These are phyloP conservation scores for Odontarrhena argentea DNA, from an alignment of 345 rosid genomes.

Conservation along the genomic window DNA sequence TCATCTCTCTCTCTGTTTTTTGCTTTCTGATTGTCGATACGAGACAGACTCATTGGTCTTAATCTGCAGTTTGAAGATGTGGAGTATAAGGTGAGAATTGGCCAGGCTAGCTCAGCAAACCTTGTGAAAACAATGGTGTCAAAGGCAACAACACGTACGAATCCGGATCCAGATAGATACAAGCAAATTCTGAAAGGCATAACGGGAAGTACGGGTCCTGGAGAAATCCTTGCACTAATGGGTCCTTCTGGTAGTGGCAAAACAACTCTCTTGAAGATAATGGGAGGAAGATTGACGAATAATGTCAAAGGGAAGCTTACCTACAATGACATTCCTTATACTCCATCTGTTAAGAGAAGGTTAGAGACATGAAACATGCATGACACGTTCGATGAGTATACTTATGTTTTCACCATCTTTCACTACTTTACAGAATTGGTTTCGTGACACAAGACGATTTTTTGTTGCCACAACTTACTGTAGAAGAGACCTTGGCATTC, in stretches of 20 bases:
- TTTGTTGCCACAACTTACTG: conserved; percentile 88
- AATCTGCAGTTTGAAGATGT: conserved; percentile 83
- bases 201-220: conserved; percentile 89
- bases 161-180: conserved; percentile 61
- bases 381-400: not conserved
- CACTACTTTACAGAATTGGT: conserved; percentile 63
- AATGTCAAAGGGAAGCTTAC: conserved; percentile 73
- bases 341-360: conserved; percentile 81
- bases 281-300: conserved; percentile 83
- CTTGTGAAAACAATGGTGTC: conserved; percentile 71
- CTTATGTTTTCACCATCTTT: not conserved
- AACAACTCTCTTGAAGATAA: conserved; percentile 80
- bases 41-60: conserved; percentile 19
- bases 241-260: conserved; percentile 99
- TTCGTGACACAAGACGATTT: conserved; percentile 97
- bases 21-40: not conserved
- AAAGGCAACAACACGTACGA: conserved; percentile 58
- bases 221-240: conserved; percentile 90
- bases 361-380: conserved; percentile 20
- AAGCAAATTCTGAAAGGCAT: conserved; percentile 84
- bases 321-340: conserved; percentile 76
- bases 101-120: conserved; percentile 46
- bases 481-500: conserved; percentile 85
- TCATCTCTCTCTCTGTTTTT: not conserved
- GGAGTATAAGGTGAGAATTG: conserved; percentile 66